Conservation (phyloP, 1,139 yeast species). For the Eremothecium cymbalariae region DNA sequence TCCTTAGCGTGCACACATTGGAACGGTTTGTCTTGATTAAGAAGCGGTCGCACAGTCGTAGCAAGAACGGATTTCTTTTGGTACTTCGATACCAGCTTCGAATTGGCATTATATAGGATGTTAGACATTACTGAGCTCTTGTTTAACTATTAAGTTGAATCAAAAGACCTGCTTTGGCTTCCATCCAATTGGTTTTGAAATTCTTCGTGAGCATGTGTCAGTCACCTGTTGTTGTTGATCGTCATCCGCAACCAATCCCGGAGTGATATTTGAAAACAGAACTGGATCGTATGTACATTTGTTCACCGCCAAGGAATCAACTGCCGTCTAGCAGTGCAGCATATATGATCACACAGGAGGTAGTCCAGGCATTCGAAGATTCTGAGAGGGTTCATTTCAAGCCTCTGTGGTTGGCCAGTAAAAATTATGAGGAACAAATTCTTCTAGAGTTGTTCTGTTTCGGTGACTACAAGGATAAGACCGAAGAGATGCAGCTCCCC, state of each 20-base stretch:
- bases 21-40: conserved; percentile 16
- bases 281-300: too few species aligned
- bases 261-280: too few species aligned
- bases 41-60: conserved; percentile 5
- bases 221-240: too few species aligned
- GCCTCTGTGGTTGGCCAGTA: conserved; percentile 19
- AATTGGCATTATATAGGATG: conserved; percentile 26
- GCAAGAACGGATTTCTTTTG: conserved; percentile 17
- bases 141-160: too few species aligned
- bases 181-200: too few species aligned
- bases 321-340: neutral
- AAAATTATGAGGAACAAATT: conserved; percentile 8
- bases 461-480: conserved; percentile 21
- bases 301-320: conserved; percentile 1
- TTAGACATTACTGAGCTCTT: conserved; percentile 24
- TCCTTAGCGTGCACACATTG: conserved; percentile 15
- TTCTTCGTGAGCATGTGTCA: too few species aligned
- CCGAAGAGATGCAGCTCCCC: conserved; percentile 5
- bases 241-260: too few species aligned
- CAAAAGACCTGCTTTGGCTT: too few species aligned
- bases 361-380: conserved; percentile 14
- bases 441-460: conserved; percentile 24
- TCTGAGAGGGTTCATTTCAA: conserved; percentile 20
- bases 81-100: conserved; percentile 23
- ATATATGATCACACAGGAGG: conserved; percentile 5